Evolutionary conservation across 2,329 filamentous ascomycete genomes (phyloP), one percentile per base, ranked within the genome.

Genomic region (Lachnum nothofagi): DNA sequence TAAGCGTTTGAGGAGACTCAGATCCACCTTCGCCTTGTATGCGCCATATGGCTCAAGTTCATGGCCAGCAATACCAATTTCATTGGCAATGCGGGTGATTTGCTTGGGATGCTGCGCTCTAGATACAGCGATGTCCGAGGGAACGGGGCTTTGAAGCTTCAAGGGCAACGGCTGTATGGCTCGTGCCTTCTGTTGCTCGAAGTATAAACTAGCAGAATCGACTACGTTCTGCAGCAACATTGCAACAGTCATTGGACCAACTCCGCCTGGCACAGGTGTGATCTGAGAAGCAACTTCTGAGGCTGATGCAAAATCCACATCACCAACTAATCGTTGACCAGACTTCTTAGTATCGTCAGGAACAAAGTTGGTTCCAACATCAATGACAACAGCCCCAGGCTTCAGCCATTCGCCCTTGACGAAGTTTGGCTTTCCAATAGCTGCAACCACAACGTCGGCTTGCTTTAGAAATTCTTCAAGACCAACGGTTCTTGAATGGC

Each of bases 161-260:
- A 98, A 71, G 5, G 89, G 87, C n/a, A 97, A 76, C 19, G 93
- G 88, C 5, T 81, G 78, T 54, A 94, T 87, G 59, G 80, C 83
- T 51, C 93, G 81, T 54, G 84, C 76, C 71, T 88, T 94, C 67
- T 94, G 86, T 53, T 80, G 80, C 56, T 93, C 88, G 56, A 93
- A 93, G 64, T 88, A 91, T 49, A 79, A 73, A 42, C 83, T 85
- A 29, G 93, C 86, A 27, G 91, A 85, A 60, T 91, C 86, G 47
- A 97, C 86, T 7, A 97, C 91, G 65, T 98, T 98, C 69, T 95
- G 88, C 61, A 98, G 74, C 41, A 98, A 77, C 93, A 98, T 98
- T 52, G 93, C 93, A 55, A 98, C 91, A 3, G 93, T 98, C 93
- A 98, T 98, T 43, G 93, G 93, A 0, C 93, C 93, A 51, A 98